Percentiles rank a stretch among this genome's conserved stretches.
These are phyloP conservation scores for Hevea brasiliensis DNA, from an alignment of 345 rosid genomes.

Conservation along the genomic window DNA sequence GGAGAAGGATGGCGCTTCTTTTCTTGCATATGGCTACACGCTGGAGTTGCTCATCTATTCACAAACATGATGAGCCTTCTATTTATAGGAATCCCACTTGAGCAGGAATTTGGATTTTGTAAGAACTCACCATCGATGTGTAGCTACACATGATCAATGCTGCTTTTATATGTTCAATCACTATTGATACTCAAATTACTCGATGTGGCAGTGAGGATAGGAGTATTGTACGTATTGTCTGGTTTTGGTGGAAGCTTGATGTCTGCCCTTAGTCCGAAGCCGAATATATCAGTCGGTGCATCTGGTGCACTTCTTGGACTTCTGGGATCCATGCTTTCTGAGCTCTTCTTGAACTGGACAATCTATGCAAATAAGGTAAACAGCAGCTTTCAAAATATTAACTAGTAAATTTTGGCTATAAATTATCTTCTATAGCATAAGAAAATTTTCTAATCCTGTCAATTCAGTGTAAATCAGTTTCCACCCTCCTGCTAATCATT, in stretches of 20 bases:
- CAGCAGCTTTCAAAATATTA: too few species aligned
- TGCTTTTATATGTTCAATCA: not conserved
- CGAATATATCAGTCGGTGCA: slow-evolving; percentile 25
- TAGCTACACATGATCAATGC: not conserved
- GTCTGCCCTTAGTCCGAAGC: slow-evolving; percentile 17
- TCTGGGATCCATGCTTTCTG: slow-evolving; percentile 32
- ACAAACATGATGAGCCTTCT: slow-evolving; percentile 29
- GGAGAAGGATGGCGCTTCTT: slow-evolving; percentile 24
- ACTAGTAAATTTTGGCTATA: too few species aligned
- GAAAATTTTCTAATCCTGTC: slow-evolving; percentile 3
- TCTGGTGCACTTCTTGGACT: slow-evolving; percentile 34
- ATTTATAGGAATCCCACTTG: slow-evolving; percentile 27
- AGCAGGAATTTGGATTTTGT: slow-evolving; percentile 32
- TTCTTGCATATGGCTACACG: slow-evolving; percentile 29
- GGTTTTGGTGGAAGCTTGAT: slow-evolving; percentile 33
- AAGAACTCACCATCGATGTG: slow-evolving; percentile 2
- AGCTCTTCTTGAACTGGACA: slow-evolving; percentile 32
- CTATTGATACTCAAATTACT: not conserved
- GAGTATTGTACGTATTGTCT: slow-evolving; percentile 20
- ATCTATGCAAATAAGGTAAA: slow-evolving; percentile 29
- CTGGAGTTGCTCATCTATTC: slow-evolving; percentile 24
- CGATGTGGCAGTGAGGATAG: slow-evolving; percentile 23
- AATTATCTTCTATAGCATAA: not conserved
- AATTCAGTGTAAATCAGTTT: slow-evolving; percentile 24
- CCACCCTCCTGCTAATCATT: slow-evolving; percentile 15